Percentiles rank a stretch among this genome's conserved stretches.
These are phyloP conservation scores for Phylloporus sp. DNA, from an alignment of 768 basidiomycete species.

Conservation along the genomic window DNA sequence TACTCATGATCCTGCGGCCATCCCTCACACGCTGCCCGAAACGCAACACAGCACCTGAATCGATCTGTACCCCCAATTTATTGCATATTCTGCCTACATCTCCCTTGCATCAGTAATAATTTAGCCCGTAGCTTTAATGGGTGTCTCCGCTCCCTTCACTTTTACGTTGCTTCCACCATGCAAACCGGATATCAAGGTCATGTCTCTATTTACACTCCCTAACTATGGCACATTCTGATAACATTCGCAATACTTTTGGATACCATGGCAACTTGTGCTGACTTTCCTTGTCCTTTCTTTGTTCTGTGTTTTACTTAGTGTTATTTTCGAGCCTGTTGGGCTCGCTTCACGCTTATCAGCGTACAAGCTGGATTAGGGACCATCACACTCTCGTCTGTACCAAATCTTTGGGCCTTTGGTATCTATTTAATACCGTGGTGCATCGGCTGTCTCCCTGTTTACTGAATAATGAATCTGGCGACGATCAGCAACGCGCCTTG, in stretches of 20 bases:
- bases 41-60: constrained; percentile 3
- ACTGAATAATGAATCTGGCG: too few relatives aligned
- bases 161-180: constrained; percentile 4
- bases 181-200: constrained; percentile 12
- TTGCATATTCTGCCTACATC: constrained; percentile 20
- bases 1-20: constrained; percentile 38
- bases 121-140: constrained; percentile 20
- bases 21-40: neutral
- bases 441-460: too few relatives aligned
- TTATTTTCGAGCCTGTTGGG: constrained; percentile 2
- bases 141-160: constrained; percentile 7
- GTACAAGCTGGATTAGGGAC: constrained; percentile 15
- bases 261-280: constrained; percentile 17
- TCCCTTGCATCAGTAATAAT: constrained; percentile 15
- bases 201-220: constrained; percentile 6
- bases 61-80: constrained; percentile 22
- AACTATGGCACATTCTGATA: constrained; percentile 6
- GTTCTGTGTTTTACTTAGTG: constrained; percentile 6
- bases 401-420: too few relatives aligned
- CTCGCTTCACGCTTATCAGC: constrained; percentile 1
- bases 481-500: too few relatives aligned
- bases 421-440: neutral
- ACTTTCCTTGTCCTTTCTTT: constrained; percentile 1
- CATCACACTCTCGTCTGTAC: too few relatives aligned
- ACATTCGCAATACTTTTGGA: constrained; percentile 22